These are phyloP conservation scores for Zoysia pacifica DNA, from an alignment of 176 grass and related monocot species.

Conservation along the genomic window DNA sequence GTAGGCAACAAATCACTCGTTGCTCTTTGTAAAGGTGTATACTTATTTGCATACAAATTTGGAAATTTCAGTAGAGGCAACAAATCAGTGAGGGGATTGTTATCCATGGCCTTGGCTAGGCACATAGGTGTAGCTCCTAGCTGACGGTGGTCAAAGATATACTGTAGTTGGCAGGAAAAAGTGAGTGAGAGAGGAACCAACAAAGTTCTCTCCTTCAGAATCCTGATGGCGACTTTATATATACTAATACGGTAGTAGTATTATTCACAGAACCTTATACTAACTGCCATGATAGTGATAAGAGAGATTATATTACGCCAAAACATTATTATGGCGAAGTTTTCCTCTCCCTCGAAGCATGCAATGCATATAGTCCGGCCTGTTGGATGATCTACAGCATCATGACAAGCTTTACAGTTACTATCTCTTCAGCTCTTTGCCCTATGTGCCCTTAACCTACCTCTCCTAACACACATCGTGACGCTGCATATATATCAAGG, in stretches of 20 bases:
- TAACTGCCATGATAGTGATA: conserved; percentile 14
- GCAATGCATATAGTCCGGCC: conserved; percentile 5
- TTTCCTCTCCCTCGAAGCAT: conserved; percentile 15
- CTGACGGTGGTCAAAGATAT: conserved; percentile 41
- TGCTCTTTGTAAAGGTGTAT: not conserved
- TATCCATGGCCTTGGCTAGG: not conserved
- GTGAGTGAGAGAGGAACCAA: not conserved
- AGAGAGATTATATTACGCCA: not conserved
- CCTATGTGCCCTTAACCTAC: not conserved
- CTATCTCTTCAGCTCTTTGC: conserved; percentile 14
- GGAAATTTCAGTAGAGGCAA: not conserved
- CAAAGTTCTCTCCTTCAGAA: conserved; percentile 35
- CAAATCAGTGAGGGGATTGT: not conserved
- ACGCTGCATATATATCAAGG: too few species aligned
- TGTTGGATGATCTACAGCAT: not conserved
- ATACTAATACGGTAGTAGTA: not conserved
- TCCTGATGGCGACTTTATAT: conserved; percentile 6
- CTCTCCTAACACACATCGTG: too few species aligned
- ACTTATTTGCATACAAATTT: not conserved
- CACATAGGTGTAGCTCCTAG: not conserved
- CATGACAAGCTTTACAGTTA: conserved; percentile 27
- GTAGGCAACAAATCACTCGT: too few species aligned
- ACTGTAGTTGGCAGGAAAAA: conserved; percentile 5
- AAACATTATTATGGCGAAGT: not conserved
- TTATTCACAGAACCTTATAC: conserved; percentile 20